Evolutionary conservation across 257 asterid genomes (phyloP).

Genomic region (Capsicum chinense): DNA sequence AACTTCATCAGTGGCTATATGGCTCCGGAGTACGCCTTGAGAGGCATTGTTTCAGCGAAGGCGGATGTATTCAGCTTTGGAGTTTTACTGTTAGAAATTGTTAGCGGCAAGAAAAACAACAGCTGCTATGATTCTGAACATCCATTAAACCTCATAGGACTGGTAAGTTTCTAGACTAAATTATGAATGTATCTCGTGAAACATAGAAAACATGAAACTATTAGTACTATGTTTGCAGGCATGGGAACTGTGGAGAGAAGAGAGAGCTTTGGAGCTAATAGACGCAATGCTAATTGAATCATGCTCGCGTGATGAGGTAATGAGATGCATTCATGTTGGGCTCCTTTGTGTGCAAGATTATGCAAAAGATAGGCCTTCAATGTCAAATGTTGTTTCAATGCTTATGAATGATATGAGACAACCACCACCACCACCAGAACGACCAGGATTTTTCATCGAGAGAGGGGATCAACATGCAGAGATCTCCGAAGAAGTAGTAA

Average conservation of each 20-base stretch:
- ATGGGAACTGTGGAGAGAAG: constrained; percentile 49
- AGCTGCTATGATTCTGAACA: constrained; percentile 33
- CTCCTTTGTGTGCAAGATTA: constrained; percentile 51
- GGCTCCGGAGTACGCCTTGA: constrained; percentile 51
- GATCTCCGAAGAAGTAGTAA: not conserved
- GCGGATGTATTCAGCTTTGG: constrained; percentile 53
- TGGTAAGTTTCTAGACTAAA: constrained; percentile 29
- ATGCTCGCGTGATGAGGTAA: constrained; percentile 17
- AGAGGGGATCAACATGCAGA: constrained; percentile 23
- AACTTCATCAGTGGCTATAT: constrained; percentile 44
- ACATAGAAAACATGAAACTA: not conserved
- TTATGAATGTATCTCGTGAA: not conserved
- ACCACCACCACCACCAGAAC: constrained; percentile 37
- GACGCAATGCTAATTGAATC: constrained; percentile 35
- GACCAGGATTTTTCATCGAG: constrained; percentile 43
- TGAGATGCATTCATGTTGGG: constrained; percentile 43
- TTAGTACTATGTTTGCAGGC: constrained; percentile 37
- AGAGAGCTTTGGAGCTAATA: constrained; percentile 39
- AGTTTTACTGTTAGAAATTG: constrained; percentile 46
- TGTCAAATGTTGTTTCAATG: constrained; percentile 45
- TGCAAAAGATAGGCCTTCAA: constrained; percentile 45
- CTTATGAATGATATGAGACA: constrained; percentile 32
- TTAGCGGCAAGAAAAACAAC: constrained; percentile 42
- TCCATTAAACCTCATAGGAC: constrained; percentile 44
- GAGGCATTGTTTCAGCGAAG: constrained; percentile 42